A percentile compares a stretch with the other conserved stretches of the same genome.
Evolutionary conservation across 176 grass and related monocot species (phyloP).

Genomic region (Olyra latifolia): DNA sequence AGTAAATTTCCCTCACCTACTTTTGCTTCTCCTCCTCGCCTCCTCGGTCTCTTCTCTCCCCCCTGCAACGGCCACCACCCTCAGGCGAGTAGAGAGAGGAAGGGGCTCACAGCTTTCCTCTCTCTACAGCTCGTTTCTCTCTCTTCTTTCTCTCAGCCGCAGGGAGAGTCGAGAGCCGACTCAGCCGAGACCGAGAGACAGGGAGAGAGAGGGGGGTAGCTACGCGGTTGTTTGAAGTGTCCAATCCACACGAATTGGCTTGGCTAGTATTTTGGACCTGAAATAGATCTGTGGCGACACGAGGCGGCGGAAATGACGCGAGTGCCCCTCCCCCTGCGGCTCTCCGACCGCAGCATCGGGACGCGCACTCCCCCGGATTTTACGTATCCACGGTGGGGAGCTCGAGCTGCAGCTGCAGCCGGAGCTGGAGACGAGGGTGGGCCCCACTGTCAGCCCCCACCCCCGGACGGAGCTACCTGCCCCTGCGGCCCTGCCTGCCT

Average conservation of each 20-base stretch:
- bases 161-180: too few species aligned
- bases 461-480: background rate
- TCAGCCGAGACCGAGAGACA: too few species aligned
- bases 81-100: background rate
- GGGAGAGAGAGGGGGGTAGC: background rate
- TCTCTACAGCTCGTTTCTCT: background rate
- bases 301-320: conserved; percentile 3
- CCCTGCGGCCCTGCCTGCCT: too few species aligned
- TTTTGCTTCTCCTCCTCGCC: background rate
- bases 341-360: conserved; percentile 14
- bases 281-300: conserved; percentile 45
- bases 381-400: conserved; percentile 36
- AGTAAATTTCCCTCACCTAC: conserved; percentile 35
- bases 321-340: background rate
- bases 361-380: conserved; percentile 54
- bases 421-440: background rate
- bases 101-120: background rate
- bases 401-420: background rate
- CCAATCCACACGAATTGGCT: conserved; percentile 48
- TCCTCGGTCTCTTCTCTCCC: background rate
- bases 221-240: conserved; percentile 36
- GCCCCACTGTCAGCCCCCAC: background rate
- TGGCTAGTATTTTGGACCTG: background rate
- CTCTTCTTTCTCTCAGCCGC: background rate
- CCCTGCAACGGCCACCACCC: background rate